Evolutionary conservation across 2,329 filamentous ascomycete species (phyloP), one percentile per base, ranked within the genome.

Genomic region (Fusarium sp.): DNA sequence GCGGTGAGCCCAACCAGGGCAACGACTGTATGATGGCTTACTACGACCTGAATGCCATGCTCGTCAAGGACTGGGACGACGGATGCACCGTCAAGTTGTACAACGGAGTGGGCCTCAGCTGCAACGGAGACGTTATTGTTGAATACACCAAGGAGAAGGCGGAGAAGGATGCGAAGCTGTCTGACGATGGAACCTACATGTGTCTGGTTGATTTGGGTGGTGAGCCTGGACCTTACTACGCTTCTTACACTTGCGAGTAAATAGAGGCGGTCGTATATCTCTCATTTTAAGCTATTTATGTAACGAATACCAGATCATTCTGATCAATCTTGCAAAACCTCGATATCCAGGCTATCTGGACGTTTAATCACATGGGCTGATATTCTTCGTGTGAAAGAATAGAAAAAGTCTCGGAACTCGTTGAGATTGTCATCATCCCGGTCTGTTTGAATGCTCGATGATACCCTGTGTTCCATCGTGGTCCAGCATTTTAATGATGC

Each of bases 1-100:
- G 61, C 11, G 62, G 57, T 14, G 8, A 27, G 4, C 32, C 55
- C 2, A 25, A 12, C 4, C 12, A 61, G 14, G 30, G 51, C 40
- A 61, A 65, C 30, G 57, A 62, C 6, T 65, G 62, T 20, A 61
- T 61, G 44, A 52, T 42, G 46, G 62, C 62, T 51, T 61, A 61
- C 34, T 65, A 51, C 27, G 57, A 61, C 8, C 24, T 65, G 6
- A 40, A 65, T 18, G 62, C 62, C 20, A 61, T 65, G 62, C 51
- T 61, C 3, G 51, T 65, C 14, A 61, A 44, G 14, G 62, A 65
- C 10, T 65, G 62, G 62, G 62, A 65, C 13, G 62, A 61, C 9
- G 62, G 62, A 7, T 65, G 62, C 37, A 65, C 57, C 4, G 62
- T 65, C 34, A 65, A 52, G 32, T 7, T 65, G 7, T 65, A 61